Conservation (phyloP, 768 basidiomycete genomes). For the Tylopilus rubrobrunneus region DNA sequence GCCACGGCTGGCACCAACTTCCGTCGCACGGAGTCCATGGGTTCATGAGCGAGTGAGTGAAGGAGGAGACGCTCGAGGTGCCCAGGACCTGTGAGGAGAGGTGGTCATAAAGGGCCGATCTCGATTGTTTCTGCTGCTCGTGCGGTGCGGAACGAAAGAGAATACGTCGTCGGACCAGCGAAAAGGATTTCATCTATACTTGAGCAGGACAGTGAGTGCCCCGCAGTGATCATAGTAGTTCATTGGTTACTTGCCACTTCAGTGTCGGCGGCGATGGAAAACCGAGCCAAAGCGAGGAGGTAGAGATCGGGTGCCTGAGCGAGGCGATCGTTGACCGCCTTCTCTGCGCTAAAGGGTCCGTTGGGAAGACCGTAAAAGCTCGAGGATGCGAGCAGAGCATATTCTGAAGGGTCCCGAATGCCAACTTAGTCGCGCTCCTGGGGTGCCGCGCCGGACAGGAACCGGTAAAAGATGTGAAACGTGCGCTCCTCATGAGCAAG, state of each 20-base stretch:
- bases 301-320: constrained; percentile 77
- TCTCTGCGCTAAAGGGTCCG: too few species aligned
- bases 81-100: constrained; percentile 62
- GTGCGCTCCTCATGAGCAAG: too few species aligned
- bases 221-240: not conserved
- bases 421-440: too few species aligned
- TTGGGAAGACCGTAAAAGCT: too few species aligned
- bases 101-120: constrained; percentile 71
- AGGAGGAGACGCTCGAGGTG: constrained; percentile 72
- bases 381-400: too few species aligned
- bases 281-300: constrained; percentile 74
- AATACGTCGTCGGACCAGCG: constrained; percentile 74
- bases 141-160: constrained; percentile 59
- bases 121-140: constrained; percentile 33
- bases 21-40: constrained; percentile 51
- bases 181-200: constrained; percentile 78
- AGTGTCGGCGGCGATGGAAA: constrained; percentile 70
- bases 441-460: too few species aligned
- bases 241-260: constrained; percentile 58
- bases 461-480: too few species aligned
- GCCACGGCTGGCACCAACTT: constrained; percentile 79
- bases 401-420: too few species aligned
- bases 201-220: constrained; percentile 8
- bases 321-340: constrained; percentile 78
- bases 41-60: constrained; percentile 64